Percentiles rank a stretch among this genome's conserved stretches.
Conservation (phyloP, 805 yeast genomes). For the Yamadazyma paraphyllophila region DNA sequence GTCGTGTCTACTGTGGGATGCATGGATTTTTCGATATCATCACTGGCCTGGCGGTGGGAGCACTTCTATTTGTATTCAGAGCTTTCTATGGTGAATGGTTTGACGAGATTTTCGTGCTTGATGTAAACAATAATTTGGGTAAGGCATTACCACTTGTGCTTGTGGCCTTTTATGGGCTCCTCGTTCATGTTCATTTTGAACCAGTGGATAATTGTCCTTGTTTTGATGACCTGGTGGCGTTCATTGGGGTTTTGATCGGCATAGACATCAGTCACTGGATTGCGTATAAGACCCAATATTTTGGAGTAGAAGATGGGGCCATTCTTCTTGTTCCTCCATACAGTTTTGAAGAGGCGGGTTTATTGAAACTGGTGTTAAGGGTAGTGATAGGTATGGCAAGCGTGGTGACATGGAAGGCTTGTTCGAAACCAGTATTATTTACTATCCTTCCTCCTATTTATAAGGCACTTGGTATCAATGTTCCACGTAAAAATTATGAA, state of each 20-base stretch:
- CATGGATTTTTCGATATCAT: constrained; percentile 83
- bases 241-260: constrained; percentile 84
- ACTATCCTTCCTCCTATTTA: constrained; percentile 59
- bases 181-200: constrained; percentile 69
- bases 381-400: constrained; percentile 57
- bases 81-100: constrained; percentile 36
- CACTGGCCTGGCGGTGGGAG: constrained; percentile 67
- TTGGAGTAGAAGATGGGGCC: constrained; percentile 15
- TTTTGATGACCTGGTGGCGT: constrained; percentile 92
- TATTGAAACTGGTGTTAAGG: constrained; percentile 43
- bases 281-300: constrained; percentile 30
- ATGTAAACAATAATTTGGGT: constrained; percentile 18
- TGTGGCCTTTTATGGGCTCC: constrained; percentile 39
- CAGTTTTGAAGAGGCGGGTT: constrained; percentile 41
- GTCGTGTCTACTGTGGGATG: constrained; percentile 95
- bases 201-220: constrained; percentile 97
- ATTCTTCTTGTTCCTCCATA: constrained; percentile 43
- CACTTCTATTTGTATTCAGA: constrained; percentile 49
- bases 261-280: constrained; percentile 62
- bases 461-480: constrained; percentile 35
- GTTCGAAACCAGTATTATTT: constrained; percentile 67
- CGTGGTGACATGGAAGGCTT: constrained; percentile 71
- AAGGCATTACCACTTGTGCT: constrained; percentile 36
- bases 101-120: constrained; percentile 44
- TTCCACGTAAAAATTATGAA: constrained; percentile 38